Evolutionary conservation across 805 yeast species (phyloP).

Genomic region (Yamadazyma sp.): DNA sequence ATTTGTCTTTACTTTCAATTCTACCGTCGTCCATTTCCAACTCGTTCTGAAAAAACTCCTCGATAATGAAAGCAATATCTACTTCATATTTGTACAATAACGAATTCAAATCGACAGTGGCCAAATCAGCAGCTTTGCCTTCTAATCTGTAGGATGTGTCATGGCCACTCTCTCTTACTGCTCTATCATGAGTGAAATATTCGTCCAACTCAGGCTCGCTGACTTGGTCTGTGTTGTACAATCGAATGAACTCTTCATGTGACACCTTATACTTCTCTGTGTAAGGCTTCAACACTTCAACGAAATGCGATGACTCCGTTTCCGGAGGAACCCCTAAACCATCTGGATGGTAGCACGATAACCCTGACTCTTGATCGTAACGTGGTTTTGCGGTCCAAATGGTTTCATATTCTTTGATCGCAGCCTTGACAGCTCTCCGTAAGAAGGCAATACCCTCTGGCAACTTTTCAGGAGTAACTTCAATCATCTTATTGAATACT

Average conservation of each 20-base stretch:
- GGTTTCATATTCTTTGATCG: slow-evolving; percentile 78
- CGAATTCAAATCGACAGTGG: slow-evolving; percentile 86
- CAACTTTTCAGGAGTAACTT: slow-evolving; percentile 35
- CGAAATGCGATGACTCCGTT: slow-evolving; percentile 88
- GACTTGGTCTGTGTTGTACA: slow-evolving; percentile 65
- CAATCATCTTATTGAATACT: slow-evolving; percentile 60
- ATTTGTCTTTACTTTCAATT: slow-evolving; percentile 49
- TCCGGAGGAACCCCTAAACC: slow-evolving; percentile 97
- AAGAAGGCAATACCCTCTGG: slow-evolving; percentile 57
- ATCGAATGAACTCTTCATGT: slow-evolving; percentile 60
- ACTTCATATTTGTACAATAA: slow-evolving; percentile 84
- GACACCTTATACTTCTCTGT: slow-evolving; percentile 57
- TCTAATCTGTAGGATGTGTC: slow-evolving; percentile 91
- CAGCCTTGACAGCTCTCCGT: slow-evolving; percentile 64
- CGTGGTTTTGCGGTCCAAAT: slow-evolving; percentile 84
- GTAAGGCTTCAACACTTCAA: slow-evolving; percentile 65
- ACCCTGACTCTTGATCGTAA: slow-evolving; percentile 66
- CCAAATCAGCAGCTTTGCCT: slow-evolving; percentile 84
- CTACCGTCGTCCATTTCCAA: slow-evolving; percentile 25
- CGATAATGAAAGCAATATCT: slow-evolving; percentile 72
- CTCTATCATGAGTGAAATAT: slow-evolving; percentile 88
- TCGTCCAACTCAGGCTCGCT: slow-evolving; percentile 82
- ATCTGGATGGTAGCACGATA: slow-evolving; percentile 87
- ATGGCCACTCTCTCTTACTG: slow-evolving; percentile 95
- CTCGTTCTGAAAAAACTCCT: slow-evolving; percentile 52